Evolutionary conservation across 805 yeast genomes (phyloP), one percentile per base, ranked within the genome.

Genomic region (Hanseniaspora valbyensis): DNA sequence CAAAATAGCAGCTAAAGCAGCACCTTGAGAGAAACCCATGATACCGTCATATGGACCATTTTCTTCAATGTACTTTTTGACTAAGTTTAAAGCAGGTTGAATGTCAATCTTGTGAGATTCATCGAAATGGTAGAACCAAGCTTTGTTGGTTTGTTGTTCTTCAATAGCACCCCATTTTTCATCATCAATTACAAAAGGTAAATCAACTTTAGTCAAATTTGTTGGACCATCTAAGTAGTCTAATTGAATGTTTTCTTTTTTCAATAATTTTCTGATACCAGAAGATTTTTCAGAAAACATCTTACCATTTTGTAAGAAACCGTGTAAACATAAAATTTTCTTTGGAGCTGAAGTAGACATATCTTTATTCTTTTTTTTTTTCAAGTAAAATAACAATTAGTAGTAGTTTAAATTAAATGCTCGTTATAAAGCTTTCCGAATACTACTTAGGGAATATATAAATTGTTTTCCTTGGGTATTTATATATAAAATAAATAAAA

Each of bases 21-120:
- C 95, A 54, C 98, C 98, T 64, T 92, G 97, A 10, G 94, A 82
- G 63, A 90, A 90, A 1, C 96, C 97, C 40, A 92, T 66, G 19
- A 90, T 67, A 5, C 97, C 98, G 21, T 81, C 83, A 56, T 86
- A 84, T 1, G 96, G 96, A 1, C 86, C 87, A 41, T 84, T 77
- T 46, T 73, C 71, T 25, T 73, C 68, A 42, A 84, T 71, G 54
- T 78, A 76, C 24, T 70, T 65, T 22, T 69, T 69, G 39, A 72
- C 76, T 43, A 67, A 59, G 16, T 62, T 66, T n/a, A 83, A 63
- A 9, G 81, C 76, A 16, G 70, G 70, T 2, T 80, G 69, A 6
- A 82, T 62, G 29, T 71, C 73, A 37, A 75, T 66, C 24, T 80
- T 75, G 36, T 70, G 58, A 3, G 72, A 68, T 29, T 66, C 62